Conservation (phyloP, 208 protist genomes). For the Trypanosoma vivax region DNA sequence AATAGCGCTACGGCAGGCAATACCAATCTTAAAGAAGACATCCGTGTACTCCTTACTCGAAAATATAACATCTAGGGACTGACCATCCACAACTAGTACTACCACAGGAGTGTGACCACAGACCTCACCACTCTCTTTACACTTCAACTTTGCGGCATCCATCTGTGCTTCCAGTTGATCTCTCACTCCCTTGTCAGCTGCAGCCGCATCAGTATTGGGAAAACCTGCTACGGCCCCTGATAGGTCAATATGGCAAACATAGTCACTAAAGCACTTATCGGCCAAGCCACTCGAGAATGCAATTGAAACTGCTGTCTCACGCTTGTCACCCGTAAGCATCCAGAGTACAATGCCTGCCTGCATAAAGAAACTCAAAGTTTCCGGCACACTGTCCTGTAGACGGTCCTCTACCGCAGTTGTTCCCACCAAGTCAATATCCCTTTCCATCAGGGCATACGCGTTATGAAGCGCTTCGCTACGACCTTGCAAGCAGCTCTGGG, state of each 20-base stretch:
- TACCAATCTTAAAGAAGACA: conserved; percentile 64
- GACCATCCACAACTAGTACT: conserved; percentile 74
- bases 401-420: conserved; percentile 95
- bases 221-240: conserved; percentile 29
- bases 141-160: background rate
- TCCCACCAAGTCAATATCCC: conserved; percentile 83
- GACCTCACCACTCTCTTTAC: background rate
- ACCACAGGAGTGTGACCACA: conserved; percentile 15
- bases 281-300: conserved; percentile 62
- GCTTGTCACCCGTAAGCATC: conserved; percentile 98
- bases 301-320: conserved; percentile 96
- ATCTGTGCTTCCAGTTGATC: conserved; percentile 11
- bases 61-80: conserved; percentile 71
- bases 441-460: conserved; percentile 74
- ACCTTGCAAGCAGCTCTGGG: conserved; percentile 49
- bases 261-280: background rate
- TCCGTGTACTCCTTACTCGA: conserved; percentile 22
- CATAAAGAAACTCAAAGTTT: conserved; percentile 85
- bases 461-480: conserved; percentile 47
- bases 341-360: conserved; percentile 91
- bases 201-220: conserved; percentile 4
- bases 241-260: conserved; percentile 42
- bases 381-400: conserved; percentile 91
- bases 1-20: conserved; percentile 57
- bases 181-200: background rate